Percentiles rank a stretch among this genome's conserved stretches.
phyloP scores from a whole-genome alignment of 2,329 filamentous ascomycete genomes.

The Annulohypoxylon truncatum region DNA sequence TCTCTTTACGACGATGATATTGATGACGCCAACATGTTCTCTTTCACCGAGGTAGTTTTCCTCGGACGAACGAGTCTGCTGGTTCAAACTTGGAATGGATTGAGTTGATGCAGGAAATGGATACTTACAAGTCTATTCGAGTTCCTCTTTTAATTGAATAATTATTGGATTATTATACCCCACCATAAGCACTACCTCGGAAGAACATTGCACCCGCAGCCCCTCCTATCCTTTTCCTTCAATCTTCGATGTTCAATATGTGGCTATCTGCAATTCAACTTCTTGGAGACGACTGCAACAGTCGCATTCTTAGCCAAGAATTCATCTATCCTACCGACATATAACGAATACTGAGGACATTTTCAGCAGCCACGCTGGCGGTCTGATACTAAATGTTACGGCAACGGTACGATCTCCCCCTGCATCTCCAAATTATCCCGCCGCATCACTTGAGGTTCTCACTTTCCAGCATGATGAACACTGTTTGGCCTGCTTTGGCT shows the following conservation, averaged over 20 bases:
- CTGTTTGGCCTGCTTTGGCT: conserved; percentile 43
- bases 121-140: background rate
- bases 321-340: background rate
- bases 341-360: background rate
- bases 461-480: conserved; percentile 32
- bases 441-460: background rate
- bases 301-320: background rate
- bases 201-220: background rate
- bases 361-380: background rate
- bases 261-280: background rate
- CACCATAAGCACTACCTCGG: background rate
- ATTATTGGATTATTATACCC: background rate
- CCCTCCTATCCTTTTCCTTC: background rate
- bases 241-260: too few relatives aligned
- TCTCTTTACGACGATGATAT: background rate
- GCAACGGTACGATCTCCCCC: background rate
- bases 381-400: background rate
- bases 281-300: background rate
- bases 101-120: too few relatives aligned
- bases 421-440: background rate
- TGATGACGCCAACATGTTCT: background rate
- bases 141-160: background rate
- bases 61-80: too few relatives aligned
- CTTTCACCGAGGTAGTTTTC: background rate
- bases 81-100: too few relatives aligned